phyloP scores from a whole-genome alignment of 805 yeast genomes.

The Zygotorulaspora florentina region DNA sequence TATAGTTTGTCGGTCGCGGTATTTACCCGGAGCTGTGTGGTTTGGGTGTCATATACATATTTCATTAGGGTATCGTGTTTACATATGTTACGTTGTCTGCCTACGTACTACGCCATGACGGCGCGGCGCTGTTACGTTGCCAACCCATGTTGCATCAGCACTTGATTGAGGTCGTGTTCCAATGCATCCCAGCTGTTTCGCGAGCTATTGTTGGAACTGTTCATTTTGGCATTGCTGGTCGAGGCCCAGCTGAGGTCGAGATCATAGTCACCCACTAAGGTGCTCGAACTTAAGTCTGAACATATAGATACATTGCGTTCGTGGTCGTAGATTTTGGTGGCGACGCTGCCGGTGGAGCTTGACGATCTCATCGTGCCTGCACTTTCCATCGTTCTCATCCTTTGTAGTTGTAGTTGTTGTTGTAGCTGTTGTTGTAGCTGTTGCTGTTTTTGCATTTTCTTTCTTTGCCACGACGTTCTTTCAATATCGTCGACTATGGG shows the following conservation, averaged over 20 bases:
- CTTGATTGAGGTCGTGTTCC: conserved; percentile 4
- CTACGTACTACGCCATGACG: neutral
- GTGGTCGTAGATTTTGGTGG: conserved; percentile 16
- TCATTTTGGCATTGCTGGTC: neutral
- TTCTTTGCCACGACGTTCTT: conserved; percentile 27
- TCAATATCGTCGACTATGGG: conserved; percentile 58
- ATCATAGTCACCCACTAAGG: conserved; percentile 13
- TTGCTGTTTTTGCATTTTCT: conserved; percentile 13
- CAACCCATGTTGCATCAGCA: conserved; percentile 8
- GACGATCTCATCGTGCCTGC: conserved; percentile 4
- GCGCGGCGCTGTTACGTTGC: neutral
- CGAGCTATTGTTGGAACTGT: neutral
- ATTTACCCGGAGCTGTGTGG: neutral
- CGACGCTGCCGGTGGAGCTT: conserved; percentile 2
- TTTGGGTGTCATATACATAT: neutral
- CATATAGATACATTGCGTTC: conserved; percentile 21
- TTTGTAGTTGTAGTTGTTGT: neutral
- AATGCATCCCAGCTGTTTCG: conserved; percentile 4
- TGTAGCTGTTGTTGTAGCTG: conserved; percentile 2
- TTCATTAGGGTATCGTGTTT: conserved; percentile 9
- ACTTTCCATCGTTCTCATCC: conserved; percentile 5
- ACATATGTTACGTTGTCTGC: neutral
- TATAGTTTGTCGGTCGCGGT: neutral
- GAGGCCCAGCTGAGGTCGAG: conserved; percentile 9
- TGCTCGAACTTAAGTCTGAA: conserved; percentile 22